Base-by-base conservation (phyloP, 2,329 filamentous ascomycete genomes). In the Periconia digitata region DNA sequence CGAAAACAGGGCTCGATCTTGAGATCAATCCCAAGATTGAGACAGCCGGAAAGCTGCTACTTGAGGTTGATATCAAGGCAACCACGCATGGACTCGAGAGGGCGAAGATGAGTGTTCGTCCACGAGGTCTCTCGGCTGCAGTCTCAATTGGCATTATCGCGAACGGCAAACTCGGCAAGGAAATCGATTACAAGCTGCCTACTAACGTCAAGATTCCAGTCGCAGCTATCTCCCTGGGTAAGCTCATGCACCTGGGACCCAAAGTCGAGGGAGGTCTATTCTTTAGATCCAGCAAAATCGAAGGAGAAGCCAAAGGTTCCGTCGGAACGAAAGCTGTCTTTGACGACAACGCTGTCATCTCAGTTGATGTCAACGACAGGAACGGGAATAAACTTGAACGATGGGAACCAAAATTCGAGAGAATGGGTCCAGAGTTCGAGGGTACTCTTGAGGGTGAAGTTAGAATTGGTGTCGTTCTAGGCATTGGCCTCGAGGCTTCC, bases 391-490 rank as follows among this genome's bases (percentile, higher is more conserved):
- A 18, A 20, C 4, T 22, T 20, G 13, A 18, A n/a, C 17, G 38
- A 8, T 40, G 38, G 38, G 21, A 18, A 40, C 38, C 38, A 23
- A 18, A 40, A n/a, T 40, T 40, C 38, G 38, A 40, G 16, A 40
- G 18, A 6, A 40, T 40, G 6, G 38, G 18, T 4, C 38, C 38
- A 3, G n/a, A 40, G 15, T 40, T 40, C 38, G 23, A 20, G 13
- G 38, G 8, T 22, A 20, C 38, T n/a, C 17, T 40, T 17, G 17
- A 8, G 16, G 38, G 38, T n/a, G 17, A 21, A 12, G 38, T 40
- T 22, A 12, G 16, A 22, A 22, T 20, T 15, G 17, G 38, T 10
- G 13, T 40, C 23, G 13, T 10, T 22, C 7, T 40, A n/a, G 38
- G 17, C 3, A 18, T 40, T n/a, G 21, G 21, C 6, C 21, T 40